These are phyloP conservation scores for Torulaspora franciscae DNA, from an alignment of 805 yeast genomes.

Conservation along the genomic window DNA sequence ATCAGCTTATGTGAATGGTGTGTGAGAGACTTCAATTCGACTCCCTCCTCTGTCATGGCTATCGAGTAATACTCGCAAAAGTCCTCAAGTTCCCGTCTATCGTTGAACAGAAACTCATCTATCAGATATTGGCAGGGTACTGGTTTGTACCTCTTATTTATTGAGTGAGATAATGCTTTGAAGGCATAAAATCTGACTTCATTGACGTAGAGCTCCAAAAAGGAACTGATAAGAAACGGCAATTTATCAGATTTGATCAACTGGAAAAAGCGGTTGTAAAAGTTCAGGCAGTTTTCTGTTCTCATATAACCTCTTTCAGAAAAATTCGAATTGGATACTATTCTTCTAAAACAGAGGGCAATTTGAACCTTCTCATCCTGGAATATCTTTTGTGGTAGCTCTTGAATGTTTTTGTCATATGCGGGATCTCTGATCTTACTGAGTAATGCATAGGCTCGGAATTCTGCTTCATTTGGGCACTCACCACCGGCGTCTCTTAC, in stretches of 20 bases:
- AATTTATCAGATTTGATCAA: slow-evolving; percentile 45
- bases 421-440: slow-evolving; percentile 83
- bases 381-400: slow-evolving; percentile 54
- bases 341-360: slow-evolving; percentile 64
- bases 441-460: slow-evolving; percentile 79
- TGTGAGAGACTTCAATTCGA: slow-evolving; percentile 44
- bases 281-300: slow-evolving; percentile 54
- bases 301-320: slow-evolving; percentile 50
- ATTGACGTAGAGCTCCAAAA: slow-evolving; percentile 74
- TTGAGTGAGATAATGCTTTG: slow-evolving; percentile 56
- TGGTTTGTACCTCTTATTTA: slow-evolving; percentile 68
- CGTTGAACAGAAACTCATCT: slow-evolving; percentile 61
- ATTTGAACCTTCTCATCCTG: slow-evolving; percentile 55
- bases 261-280: slow-evolving; percentile 61
- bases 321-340: slow-evolving; percentile 58
- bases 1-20: slow-evolving; percentile 36
- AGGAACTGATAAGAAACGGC: slow-evolving; percentile 67
- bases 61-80: slow-evolving; percentile 66
- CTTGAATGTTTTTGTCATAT: slow-evolving; percentile 67
- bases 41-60: slow-evolving; percentile 37
- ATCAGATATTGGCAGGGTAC: slow-evolving; percentile 47
- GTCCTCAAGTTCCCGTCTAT: slow-evolving; percentile 44
- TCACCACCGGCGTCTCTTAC: slow-evolving; percentile 62
- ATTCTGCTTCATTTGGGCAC: slow-evolving; percentile 86
- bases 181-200: slow-evolving; percentile 73